Evolutionary conservation across 305 asterid species (phyloP).

Genomic region (Fraxinus latifolia): DNA sequence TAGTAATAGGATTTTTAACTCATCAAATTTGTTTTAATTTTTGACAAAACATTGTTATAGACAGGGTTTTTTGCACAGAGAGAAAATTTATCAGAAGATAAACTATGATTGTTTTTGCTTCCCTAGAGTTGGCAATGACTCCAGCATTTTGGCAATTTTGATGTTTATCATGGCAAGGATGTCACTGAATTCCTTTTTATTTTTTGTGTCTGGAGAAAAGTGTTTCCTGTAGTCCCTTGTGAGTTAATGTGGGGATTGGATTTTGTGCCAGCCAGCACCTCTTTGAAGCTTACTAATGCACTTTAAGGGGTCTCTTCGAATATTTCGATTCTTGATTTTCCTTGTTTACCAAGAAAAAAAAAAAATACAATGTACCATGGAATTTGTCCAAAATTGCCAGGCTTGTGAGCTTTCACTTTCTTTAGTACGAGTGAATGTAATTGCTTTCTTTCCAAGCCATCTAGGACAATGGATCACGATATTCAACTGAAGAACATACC

Average conservation of each 20-base stretch:
- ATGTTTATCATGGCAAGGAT: neutral
- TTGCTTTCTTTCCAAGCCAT: neutral
- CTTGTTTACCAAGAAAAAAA: neutral
- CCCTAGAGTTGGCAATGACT: neutral
- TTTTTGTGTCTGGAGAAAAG: neutral
- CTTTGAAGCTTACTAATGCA: neutral
- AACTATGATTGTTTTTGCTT: neutral
- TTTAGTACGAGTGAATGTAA: neutral
- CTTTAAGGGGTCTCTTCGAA: neutral
- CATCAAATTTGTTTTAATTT: neutral
- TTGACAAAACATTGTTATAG: neutral
- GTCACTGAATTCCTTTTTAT: neutral
- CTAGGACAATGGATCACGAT: neutral
- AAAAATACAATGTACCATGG: neutral
- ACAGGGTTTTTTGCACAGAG: neutral
- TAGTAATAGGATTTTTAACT: neutral
- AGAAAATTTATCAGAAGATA: neutral
- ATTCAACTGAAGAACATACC: neutral
- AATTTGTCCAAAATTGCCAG: neutral
- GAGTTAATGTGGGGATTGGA: neutral
- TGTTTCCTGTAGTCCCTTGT: conserved; percentile 3
- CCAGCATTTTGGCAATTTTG: neutral
- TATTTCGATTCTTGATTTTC: neutral
- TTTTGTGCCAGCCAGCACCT: conserved; percentile 5
- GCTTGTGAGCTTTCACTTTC: neutral